Evolutionary conservation across 2,329 filamentous ascomycete genomes (phyloP).

Genomic region (Cadophora gregata): DNA sequence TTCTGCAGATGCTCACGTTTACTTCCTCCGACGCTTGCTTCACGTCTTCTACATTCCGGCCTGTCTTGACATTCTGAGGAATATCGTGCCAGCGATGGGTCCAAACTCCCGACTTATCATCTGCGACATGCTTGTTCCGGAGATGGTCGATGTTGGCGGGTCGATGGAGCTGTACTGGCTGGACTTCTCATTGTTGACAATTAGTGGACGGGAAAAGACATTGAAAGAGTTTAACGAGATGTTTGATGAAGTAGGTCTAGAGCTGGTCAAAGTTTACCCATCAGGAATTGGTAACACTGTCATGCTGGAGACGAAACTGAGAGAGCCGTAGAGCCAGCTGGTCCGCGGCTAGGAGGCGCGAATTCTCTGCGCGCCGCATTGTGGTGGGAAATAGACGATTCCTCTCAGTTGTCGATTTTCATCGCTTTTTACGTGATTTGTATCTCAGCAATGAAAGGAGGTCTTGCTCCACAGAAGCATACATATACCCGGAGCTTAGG

Average conservation of each 20-base stretch:
- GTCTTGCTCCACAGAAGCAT: too few relatives aligned
- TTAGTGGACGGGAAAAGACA: slow-evolving; percentile 40
- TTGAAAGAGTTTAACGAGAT: slow-evolving; percentile 31
- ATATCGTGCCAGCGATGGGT: slow-evolving; percentile 41
- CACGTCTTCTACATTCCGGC: slow-evolving; percentile 43
- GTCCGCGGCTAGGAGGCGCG: too few relatives aligned
- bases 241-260: slow-evolving; percentile 4
- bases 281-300: not conserved
- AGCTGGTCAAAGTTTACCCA: not conserved
- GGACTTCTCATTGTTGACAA: slow-evolving; percentile 38
- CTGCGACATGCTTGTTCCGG: slow-evolving; percentile 39
- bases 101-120: slow-evolving; percentile 38
- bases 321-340: not conserved
- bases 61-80: slow-evolving; percentile 34
- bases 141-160: slow-evolving; percentile 32
- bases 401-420: too few relatives aligned
- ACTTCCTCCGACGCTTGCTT: slow-evolving; percentile 41
- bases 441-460: too few relatives aligned
- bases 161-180: slow-evolving; percentile 44
- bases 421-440: too few relatives aligned
- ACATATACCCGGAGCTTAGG: too few relatives aligned
- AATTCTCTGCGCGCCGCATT: too few relatives aligned
- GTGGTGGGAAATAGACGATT: too few relatives aligned
- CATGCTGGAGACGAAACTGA: not conserved
- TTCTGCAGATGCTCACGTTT: slow-evolving; percentile 37